Percentiles rank a stretch among this genome's conserved stretches.
phyloP scores from a whole-genome alignment of 2,329 filamentous ascomycete genomes.

The Ceratocystis alfenasii region DNA sequence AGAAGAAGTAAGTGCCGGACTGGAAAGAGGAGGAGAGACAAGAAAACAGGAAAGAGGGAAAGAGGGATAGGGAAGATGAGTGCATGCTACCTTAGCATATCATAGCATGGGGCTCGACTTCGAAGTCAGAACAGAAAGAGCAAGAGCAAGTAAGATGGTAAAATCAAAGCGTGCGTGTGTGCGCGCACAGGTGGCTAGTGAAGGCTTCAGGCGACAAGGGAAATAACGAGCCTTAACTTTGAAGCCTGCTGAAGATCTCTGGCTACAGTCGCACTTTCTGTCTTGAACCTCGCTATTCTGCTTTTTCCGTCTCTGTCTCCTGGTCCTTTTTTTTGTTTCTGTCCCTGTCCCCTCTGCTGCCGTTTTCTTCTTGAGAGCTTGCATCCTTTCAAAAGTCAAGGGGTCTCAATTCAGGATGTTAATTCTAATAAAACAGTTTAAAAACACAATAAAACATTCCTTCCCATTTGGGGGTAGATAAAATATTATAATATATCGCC shows the following conservation, averaged over 20 bases:
- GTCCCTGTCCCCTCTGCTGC: background rate
- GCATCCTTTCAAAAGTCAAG: constrained; percentile 1
- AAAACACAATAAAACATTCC: background rate
- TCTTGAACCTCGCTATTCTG: background rate
- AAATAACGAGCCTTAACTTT: background rate
- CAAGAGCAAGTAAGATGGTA: constrained; percentile 5
- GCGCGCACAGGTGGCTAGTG: background rate
- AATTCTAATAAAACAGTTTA: constrained; percentile 1
- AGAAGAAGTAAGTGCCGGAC: constrained; percentile 3
- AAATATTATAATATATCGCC: background rate
- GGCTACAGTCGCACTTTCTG: background rate
- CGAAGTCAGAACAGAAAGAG: background rate
- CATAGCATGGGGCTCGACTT: background rate
- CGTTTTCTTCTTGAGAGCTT: constrained; percentile 6
- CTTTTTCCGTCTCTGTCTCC: background rate
- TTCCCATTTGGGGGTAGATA: background rate
- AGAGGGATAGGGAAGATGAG: background rate
- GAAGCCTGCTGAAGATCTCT: constrained; percentile 3
- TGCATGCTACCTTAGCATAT: constrained; percentile 2
- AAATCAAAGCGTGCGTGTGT: background rate
- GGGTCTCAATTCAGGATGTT: constrained; percentile 4
- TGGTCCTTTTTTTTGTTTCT: background rate
- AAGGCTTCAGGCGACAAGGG: background rate
- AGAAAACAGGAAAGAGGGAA: background rate
- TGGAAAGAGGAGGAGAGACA: background rate